Evolutionary conservation across 371 early-diverging fungal species (phyloP), one percentile per base, ranked within the genome.

Genomic region (Sporodiniella umbellata): DNA sequence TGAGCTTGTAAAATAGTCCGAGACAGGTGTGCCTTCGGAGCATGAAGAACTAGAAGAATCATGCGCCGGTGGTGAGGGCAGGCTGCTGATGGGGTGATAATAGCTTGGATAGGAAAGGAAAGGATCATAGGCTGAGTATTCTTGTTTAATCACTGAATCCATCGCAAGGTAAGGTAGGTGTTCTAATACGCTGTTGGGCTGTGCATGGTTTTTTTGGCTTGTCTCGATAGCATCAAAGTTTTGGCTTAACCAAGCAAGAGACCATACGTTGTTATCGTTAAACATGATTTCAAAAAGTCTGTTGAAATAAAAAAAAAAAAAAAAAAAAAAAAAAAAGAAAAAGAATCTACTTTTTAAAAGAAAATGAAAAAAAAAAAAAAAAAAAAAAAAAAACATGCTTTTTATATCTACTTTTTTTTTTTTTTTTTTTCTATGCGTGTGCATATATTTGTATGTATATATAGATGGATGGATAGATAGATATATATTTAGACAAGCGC

Each of bases 281-380:
- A 22, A 22, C 19, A 40, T 40, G n/a, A 17, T 37, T n/a, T n/a
- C n/a, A n/a, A 37, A 37, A 40, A 40, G 23, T n/a, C 15, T 22
- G 28, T 40, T 4, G 31, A 40, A 42, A 22, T 28, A 37, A 42
- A 33, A 35, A 21, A 15, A 33, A 43, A 33, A 12, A 24, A 31
- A 45, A 14, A 28, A 26, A 45, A 30, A 45, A 6, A 18, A 8
- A 51, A 23, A 43, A 28, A 52, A 44, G 37, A 2, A 22, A 42
- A 51, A 7, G 25, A 33, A 18, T 44, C 45, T 11, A n/a, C 30
- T 28, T 28, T 10, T 28, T n/a, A 35, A 21, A 15, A 33, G 35
- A 33, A 12, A 24, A 31, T 30, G 7, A 28, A 26, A 45, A 30
- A 45, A 6, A 18, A 8, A 51, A 23, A 43, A 28, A 52, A 44